A percentile compares a stretch with the other conserved stretches of the same genome.
Evolutionary conservation across 495 filamentous ascomycete genomes (phyloP).

Genomic region (Lichina pygmaea): DNA sequence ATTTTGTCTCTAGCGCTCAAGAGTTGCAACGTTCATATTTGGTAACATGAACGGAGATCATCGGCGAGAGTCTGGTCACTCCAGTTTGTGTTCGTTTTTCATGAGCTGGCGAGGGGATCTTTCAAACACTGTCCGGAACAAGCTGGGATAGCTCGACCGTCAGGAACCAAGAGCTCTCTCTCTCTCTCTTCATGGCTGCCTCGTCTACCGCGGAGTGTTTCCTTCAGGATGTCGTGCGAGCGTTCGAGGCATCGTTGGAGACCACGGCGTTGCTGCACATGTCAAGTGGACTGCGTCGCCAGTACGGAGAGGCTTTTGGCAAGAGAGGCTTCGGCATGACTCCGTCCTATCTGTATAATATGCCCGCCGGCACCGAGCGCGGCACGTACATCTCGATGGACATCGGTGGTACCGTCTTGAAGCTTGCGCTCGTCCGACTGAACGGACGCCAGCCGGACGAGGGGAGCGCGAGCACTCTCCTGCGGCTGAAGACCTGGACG

Average conservation of each 20-base stretch:
- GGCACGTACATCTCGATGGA: conserved; percentile 36
- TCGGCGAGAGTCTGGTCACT: too few relatives aligned
- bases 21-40: too few relatives aligned
- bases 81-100: too few relatives aligned
- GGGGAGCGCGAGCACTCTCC: conserved; percentile 16
- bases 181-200: too few relatives aligned
- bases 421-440: conserved; percentile 32
- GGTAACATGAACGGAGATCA: too few relatives aligned
- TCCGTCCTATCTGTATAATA: conserved; percentile 33
- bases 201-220: too few relatives aligned
- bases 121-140: too few relatives aligned
- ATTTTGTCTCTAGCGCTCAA: too few relatives aligned
- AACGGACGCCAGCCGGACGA: conserved; percentile 16
- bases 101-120: too few relatives aligned
- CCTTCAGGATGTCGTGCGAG: too few relatives aligned
- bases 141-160: too few relatives aligned
- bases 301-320: conserved; percentile 25
- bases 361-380: conserved; percentile 30
- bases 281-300: conserved; percentile 29
- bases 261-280: conserved; percentile 18
- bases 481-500: conserved; percentile 18
- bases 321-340: conserved; percentile 33
- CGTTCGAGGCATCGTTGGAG: conserved; percentile 3
- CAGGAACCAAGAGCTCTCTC: too few relatives aligned
- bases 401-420: conserved; percentile 40